A percentile compares a stretch with the other conserved stretches of the same genome.
phyloP scores from a whole-genome alignment of 1,284 basidiomycete species.

The Marasmius tenuissimus region DNA sequence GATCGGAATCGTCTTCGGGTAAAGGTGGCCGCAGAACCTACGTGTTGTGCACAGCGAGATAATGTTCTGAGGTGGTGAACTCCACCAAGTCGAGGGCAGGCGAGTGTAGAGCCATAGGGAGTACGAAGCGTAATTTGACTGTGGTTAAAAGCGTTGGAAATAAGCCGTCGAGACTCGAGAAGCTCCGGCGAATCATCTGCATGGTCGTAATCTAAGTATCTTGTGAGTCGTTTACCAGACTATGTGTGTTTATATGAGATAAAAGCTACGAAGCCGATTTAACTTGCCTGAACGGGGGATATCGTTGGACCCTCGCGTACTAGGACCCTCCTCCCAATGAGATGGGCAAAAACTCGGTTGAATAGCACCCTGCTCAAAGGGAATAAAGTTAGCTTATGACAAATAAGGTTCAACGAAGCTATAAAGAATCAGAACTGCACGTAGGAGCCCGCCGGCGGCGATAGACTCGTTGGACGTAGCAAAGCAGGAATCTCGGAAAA shows the following conservation, averaged over 20 bases:
- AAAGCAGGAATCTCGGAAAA: no score
- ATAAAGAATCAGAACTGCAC: background rate
- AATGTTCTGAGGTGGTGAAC: background rate
- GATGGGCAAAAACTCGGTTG: background rate
- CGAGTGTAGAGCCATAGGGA: background rate
- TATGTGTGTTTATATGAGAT: no score
- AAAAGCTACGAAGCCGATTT: no score
- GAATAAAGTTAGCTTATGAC: background rate
- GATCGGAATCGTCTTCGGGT: background rate
- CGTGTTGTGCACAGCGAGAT: conserved; percentile 27
- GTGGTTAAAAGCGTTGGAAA: no score
- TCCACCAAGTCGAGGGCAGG: background rate
- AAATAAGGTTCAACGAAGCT: background rate
- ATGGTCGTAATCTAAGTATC: no score
- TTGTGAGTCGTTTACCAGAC: no score
- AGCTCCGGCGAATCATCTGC: no score
- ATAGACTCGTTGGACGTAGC: background rate
- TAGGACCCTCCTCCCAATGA: no score
- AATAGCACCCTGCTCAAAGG: background rate
- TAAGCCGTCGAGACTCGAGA: no score
- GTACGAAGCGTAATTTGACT: no score
- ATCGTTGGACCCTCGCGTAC: no score
- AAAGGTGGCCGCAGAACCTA: conserved; percentile 15
- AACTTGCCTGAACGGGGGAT: no score
- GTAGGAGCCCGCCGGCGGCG: background rate